phyloP scores from a whole-genome alignment of 345 rosid genomes.

The Angophora floribunda region DNA sequence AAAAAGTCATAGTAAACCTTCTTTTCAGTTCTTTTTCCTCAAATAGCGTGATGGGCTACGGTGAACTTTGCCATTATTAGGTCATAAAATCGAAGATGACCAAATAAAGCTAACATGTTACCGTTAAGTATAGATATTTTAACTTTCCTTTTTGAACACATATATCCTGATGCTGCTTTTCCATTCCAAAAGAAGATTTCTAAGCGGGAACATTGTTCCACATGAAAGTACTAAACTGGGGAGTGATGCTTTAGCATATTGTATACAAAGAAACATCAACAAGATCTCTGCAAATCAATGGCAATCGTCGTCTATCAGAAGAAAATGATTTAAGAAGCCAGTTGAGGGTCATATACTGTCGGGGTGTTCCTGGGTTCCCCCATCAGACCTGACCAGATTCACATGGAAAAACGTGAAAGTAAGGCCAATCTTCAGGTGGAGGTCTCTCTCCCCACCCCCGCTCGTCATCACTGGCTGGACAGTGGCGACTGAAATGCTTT shows the following conservation, averaged over 20 bases:
- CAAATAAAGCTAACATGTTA: not conserved
- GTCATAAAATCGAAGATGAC: not conserved
- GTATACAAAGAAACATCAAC: not conserved
- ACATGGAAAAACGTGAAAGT: not conserved
- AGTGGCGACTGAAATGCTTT: not conserved
- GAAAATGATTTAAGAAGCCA: not conserved
- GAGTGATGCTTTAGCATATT: not conserved
- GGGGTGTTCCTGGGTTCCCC: not conserved
- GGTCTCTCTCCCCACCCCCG: not conserved
- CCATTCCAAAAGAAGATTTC: not conserved
- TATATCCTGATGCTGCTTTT: not conserved
- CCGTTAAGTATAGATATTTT: not conserved
- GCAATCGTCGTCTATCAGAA: not conserved
- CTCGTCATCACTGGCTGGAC: not conserved
- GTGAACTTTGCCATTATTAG: not conserved
- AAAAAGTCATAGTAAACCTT: not conserved
- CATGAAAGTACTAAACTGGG: not conserved
- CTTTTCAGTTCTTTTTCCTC: not conserved
- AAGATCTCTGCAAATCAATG: not conserved
- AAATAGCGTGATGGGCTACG: not conserved
- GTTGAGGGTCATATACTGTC: not conserved
- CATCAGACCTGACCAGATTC: not conserved
- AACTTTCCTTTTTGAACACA: not conserved
- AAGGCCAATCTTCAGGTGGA: not conserved
- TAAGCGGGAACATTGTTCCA: not conserved